These are phyloP conservation scores for Pyrenochaeta sp. DNA, from an alignment of 2,329 filamentous ascomycete genomes.

Conservation along the genomic window DNA sequence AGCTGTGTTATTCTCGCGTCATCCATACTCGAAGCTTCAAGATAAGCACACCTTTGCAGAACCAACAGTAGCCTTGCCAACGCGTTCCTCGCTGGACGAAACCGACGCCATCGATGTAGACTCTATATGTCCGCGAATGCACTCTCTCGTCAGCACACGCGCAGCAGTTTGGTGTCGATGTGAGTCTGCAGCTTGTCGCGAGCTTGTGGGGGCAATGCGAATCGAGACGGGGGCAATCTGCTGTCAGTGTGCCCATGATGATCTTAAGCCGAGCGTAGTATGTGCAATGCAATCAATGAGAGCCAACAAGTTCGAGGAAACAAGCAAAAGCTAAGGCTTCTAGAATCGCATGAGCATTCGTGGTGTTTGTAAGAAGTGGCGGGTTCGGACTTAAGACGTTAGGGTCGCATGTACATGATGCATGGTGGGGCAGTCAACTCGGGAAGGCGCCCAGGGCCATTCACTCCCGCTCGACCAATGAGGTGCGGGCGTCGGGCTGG, in stretches of 20 bases:
- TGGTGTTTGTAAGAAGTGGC: neutral
- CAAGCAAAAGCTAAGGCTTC: neutral
- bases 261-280: neutral
- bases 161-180: constrained; percentile 51
- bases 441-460: constrained; percentile 3
- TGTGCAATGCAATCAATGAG: neutral
- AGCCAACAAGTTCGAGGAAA: neutral
- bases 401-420: neutral
- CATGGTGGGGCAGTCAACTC: neutral
- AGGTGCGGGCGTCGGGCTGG: neutral
- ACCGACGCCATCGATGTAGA: constrained; percentile 61
- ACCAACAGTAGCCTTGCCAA: constrained; percentile 63
- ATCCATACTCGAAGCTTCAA: neutral
- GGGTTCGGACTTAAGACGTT: neutral
- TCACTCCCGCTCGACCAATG: neutral
- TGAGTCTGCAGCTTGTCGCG: constrained; percentile 53
- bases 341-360: neutral
- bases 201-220: constrained; percentile 53
- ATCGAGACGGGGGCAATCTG: constrained; percentile 45
- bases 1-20: constrained; percentile 13
- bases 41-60: constrained; percentile 52
- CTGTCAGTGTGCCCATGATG: constrained; percentile 52
- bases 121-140: constrained; percentile 55
- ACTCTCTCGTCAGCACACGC: constrained; percentile 52
- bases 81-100: constrained; percentile 58